Evolutionary conservation across 176 grass and related monocot genomes (phyloP).

Genomic region (Rhynchospora breviuscula): DNA sequence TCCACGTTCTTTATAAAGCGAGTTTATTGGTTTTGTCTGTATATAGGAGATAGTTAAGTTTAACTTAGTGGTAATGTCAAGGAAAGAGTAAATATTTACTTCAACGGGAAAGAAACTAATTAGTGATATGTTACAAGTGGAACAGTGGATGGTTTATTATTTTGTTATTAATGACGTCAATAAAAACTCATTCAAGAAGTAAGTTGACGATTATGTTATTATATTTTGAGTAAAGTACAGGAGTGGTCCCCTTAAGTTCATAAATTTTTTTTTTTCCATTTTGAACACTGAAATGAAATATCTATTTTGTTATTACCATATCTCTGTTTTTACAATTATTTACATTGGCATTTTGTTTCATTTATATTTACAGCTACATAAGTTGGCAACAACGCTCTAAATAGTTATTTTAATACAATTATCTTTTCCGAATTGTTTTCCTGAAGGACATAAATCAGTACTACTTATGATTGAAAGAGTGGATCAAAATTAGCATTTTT

Average conservation of each 20-base stretch:
- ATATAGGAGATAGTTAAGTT: neutral
- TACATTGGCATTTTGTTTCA: neutral
- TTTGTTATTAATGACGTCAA: too few relatives aligned
- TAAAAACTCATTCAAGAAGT: neutral
- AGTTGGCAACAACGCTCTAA: neutral
- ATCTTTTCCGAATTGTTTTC: too few relatives aligned
- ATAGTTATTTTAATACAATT: too few relatives aligned
- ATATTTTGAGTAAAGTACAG: neutral
- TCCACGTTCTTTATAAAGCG: slow-evolving; percentile 9
- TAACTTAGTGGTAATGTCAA: neutral
- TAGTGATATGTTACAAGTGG: neutral
- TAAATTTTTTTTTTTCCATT: neutral
- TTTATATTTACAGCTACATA: neutral
- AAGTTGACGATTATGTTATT: neutral
- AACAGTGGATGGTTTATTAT: neutral
- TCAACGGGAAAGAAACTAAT: neutral
- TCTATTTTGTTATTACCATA: neutral
- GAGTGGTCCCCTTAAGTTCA: too few relatives aligned
- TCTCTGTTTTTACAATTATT: neutral
- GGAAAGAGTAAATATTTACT: neutral
- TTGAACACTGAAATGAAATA: neutral
- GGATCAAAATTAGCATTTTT: too few relatives aligned
- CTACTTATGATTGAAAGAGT: neutral
- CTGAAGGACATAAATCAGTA: neutral
- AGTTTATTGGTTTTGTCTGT: neutral